Base-by-base conservation (phyloP, 306 rosid species). In the Trichosanthes truncata region DNA sequence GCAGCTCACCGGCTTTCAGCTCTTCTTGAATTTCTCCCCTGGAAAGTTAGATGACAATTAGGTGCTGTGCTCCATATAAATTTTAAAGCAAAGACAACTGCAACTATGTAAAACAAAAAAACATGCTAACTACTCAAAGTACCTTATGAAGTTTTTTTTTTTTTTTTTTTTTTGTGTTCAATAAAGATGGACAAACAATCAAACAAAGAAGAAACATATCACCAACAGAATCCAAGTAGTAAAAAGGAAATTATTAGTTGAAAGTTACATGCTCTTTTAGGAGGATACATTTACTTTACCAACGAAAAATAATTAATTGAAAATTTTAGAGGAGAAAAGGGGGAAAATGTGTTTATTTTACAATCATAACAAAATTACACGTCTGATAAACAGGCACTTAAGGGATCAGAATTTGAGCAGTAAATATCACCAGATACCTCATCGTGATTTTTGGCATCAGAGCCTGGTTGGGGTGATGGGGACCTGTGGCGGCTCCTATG, bases 401-500 rank as follows among this genome's bases (percentile, higher is more conserved):
- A 80, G 56, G 35, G 74, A 77, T 26, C 60, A 72, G 56, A 80
- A 46, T 85, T 73, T 72, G 82, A 85, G 93, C 84, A 85, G 85
- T 86, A 90, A 90, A 91, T n/a, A n/a, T 90, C 98, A 92, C 98
- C 97, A 78, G 89, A 88, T 93, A 92, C 98, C 98, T 94, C 98
- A 82, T 92, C 97, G 82, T 84, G 93, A 84, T 85, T 84, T 80
- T 66, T 88, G 87, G 79, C 33, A 57, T 80, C 84, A 8, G 77
- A 66, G 46, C 78, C 79, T 18, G 59, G 84, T 48, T 68, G 84
- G 9, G 93, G 93, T 9, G 91, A 90, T 67, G 25, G 82, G 84
- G 94, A 92, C 84, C 88, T 86, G 21, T 65, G 88, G 61, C 84
- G 86, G 80, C 85, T 82, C 85, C 81, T 86, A 23, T 43, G 91